Evolutionary conservation across 139 green algal species (phyloP), one percentile per base, ranked within the genome.

Genomic region (Coelastrella sp.): DNA sequence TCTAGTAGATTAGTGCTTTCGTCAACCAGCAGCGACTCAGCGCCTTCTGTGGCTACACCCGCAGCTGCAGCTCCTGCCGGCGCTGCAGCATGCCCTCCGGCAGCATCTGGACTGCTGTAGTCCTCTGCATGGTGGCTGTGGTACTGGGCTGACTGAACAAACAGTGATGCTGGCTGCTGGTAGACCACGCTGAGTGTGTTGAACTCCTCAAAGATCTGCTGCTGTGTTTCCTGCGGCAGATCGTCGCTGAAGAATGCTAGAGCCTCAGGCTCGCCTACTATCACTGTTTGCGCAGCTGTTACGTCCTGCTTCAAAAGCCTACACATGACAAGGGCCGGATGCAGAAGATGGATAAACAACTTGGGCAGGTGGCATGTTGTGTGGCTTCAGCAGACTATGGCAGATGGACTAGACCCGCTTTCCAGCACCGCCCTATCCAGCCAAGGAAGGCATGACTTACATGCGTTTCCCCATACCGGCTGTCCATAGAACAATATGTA

Each of bases 191-290:
- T 96, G 14, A 99, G 93, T 0, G 93, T 95, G 94, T 99, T 99
- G 91, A 99, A 98, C 93, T 99, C 97, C 13, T 97, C 93, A 85
- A 99, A 99, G 60, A 99, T 95, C 64, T 91, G 90, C 76, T 98
- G 94, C 86, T 80, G 75, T 10, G 59, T 11, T 65, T 86, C 89
- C 23, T 8, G 84, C 83, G 78, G 89, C 79, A 75, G 88, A 60
- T 83, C 77, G 65, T 94, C 96, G 4, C 96, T 97, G 74, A 99
- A 96, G 1, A 91, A 95, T 87, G 97, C 97, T 74, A 99, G 96
- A 95, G 74, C 97, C 99, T 81, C 96, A 95, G 91, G 22, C 93
- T 90, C 83, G 97, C 97, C 0, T 90, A 85, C 73, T 90, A 98
- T 92, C 47, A 99, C 93, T 5, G 76, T 86, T 86, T 93, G 87